Evolutionary conservation across 2,329 filamentous ascomycete species (phyloP).

Genomic region (Nemania sp.): DNA sequence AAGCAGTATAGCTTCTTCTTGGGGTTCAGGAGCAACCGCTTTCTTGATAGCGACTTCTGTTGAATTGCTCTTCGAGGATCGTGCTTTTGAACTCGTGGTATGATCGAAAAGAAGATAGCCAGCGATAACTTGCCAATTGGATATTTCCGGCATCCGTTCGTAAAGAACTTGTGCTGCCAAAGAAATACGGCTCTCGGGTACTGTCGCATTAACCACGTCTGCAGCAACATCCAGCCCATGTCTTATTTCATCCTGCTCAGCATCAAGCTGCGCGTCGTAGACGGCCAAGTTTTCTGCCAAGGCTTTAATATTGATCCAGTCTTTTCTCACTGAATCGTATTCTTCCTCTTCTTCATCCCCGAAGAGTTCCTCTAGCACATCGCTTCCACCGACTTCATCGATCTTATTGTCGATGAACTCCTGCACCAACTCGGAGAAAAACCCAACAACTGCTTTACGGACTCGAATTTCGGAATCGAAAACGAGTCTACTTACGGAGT

Average conservation of each 20-base stretch:
- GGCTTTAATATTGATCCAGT: constrained; percentile 92
- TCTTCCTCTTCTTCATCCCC: constrained; percentile 73
- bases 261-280: constrained; percentile 74
- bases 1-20: constrained; percentile 82
- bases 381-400: constrained; percentile 82
- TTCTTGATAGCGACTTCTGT: constrained; percentile 67
- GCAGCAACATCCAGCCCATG: constrained; percentile 54
- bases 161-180: constrained; percentile 85
- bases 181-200: constrained; percentile 79
- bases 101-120: constrained; percentile 94
- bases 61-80: constrained; percentile 57
- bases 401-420: constrained; percentile 79
- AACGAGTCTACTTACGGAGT: constrained; percentile 81
- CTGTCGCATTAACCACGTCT: constrained; percentile 63
- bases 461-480: constrained; percentile 86
- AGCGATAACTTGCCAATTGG: constrained; percentile 84
- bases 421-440: constrained; percentile 86
- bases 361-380: constrained; percentile 74
- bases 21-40: constrained; percentile 71
- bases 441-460: constrained; percentile 84
- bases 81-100: constrained; percentile 64
- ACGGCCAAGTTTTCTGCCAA: constrained; percentile 79
- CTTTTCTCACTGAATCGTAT: constrained; percentile 72
- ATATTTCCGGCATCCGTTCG: constrained; percentile 77
- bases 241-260: constrained; percentile 53